Percentiles rank a stretch among this genome's conserved stretches.
These are phyloP conservation scores for Irpex lacteus DNA, from an alignment of 1,284 basidiomycete species.

Conservation along the genomic window DNA sequence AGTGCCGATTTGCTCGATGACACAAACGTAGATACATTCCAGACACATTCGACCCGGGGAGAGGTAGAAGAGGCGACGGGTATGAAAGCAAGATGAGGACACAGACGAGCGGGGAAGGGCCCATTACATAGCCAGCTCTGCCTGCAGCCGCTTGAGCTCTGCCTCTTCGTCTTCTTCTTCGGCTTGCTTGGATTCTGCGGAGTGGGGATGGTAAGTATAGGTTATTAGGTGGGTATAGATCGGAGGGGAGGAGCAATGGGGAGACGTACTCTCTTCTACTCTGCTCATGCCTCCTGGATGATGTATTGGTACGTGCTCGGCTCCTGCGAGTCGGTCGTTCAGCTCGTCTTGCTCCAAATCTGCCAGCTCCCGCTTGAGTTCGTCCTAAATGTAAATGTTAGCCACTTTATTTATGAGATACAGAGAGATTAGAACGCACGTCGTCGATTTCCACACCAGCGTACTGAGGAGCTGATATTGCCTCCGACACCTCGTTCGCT, in stretches of 20 bases:
- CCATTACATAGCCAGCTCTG: constrained; percentile 80
- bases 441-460: constrained; percentile 73
- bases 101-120: background rate
- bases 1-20: too few relatives aligned
- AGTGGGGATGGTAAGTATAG: constrained; percentile 9
- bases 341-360: constrained; percentile 92
- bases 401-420: constrained; percentile 7
- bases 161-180: constrained; percentile 95
- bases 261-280: constrained; percentile 53
- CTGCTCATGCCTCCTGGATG: constrained; percentile 64
- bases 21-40: too few relatives aligned
- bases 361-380: constrained; percentile 81
- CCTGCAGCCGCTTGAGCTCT: constrained; percentile 90
- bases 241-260: constrained; percentile 1
- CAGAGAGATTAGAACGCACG: constrained; percentile 39
- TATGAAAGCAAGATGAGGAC: background rate
- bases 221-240: constrained; percentile 7
- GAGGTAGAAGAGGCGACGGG: background rate
- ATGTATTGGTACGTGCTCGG: constrained; percentile 90
- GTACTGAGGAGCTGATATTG: constrained; percentile 81
- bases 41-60: background rate
- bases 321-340: constrained; percentile 84
- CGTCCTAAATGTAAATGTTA: constrained; percentile 52
- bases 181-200: constrained; percentile 32
- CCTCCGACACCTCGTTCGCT: constrained; percentile 94